Evolutionary conservation across 169 alveolate species (phyloP).

Genomic region (Miamiensis avidus): DNA sequence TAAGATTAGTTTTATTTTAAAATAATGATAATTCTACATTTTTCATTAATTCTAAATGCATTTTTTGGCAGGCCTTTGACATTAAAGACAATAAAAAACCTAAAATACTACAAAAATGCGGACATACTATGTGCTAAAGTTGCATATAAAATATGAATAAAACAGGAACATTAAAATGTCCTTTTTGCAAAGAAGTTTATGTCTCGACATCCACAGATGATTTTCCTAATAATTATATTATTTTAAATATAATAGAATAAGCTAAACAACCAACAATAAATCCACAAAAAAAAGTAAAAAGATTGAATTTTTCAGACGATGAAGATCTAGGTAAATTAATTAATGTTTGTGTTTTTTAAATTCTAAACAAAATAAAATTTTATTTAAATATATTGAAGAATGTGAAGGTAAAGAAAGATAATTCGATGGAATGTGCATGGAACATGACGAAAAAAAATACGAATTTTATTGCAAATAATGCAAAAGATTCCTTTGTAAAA

Average conservation of each 20-base stretch:
- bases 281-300: neutral
- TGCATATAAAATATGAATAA: neutral
- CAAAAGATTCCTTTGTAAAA: neutral
- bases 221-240: neutral
- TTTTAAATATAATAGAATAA: neutral
- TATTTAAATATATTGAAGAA: neutral
- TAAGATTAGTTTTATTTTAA: too few species aligned
- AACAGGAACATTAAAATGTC: neutral
- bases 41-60: too few species aligned
- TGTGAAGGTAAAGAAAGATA: neutral
- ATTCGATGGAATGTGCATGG: neutral
- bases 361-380: too few species aligned
- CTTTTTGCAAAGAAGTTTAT: neutral
- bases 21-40: too few species aligned
- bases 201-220: neutral
- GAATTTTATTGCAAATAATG: neutral
- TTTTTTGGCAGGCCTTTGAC: neutral
- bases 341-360: too few species aligned
- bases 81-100: neutral
- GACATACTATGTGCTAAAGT: neutral
- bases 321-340: neutral
- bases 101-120: neutral
- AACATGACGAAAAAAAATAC: neutral
- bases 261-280: neutral
- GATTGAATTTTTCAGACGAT: neutral